Base-by-base conservation (phyloP, 495 filamentous ascomycete genomes). In the Lophiostoma macrostomum region DNA sequence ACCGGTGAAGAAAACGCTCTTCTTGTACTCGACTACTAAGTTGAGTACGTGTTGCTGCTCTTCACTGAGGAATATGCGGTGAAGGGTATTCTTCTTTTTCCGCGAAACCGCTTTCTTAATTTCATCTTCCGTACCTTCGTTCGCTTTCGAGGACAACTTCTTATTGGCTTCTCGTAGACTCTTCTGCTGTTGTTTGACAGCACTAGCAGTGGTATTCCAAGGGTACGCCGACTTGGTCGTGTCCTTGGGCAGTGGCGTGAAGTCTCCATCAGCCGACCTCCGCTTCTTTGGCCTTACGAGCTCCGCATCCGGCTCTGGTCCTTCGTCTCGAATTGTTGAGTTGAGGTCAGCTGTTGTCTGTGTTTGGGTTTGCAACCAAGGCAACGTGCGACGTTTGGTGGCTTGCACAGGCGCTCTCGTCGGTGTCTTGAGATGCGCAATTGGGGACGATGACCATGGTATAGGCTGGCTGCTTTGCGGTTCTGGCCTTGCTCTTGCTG, bases 1-100 rank as follows among this genome's bases (percentile, higher is more conserved):
- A 50, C 93, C 93, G 1, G 93, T 98, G 70, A 97, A 98, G 75
- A 98, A 98, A 3, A 96, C 91, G 60, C 93, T 96, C 64, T 90
- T 86, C 27, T 75, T 73, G 29, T 84, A 65, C 3, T 90, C 77
- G 2, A 87, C 74, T 19, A 97, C 90, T 12, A 95, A 70, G 13
- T 86, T 78, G 45, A 91, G 74, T n/a, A 98, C 88, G 53, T 84
- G 79, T 36, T 76, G 73, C 67, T 98, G 93, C 66, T 98, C 93
- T 1, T 85, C 77, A 66, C 88, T 96, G 18, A 98, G 74, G 43
- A 81, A 82, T 16, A 95, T 78, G 7, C 74, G 69, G 0, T 81
- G 71, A n/a, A 78, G 63, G 53, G 58, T 64, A 47, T 65, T 74
- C 64, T 67, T 72, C 56, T 55, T 64, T 60, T 58, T 74, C 60